A percentile compares a stretch with the other conserved stretches of the same genome.
These are phyloP conservation scores for Candida argentea DNA, from an alignment of 805 yeast species.

Conservation along the genomic window DNA sequence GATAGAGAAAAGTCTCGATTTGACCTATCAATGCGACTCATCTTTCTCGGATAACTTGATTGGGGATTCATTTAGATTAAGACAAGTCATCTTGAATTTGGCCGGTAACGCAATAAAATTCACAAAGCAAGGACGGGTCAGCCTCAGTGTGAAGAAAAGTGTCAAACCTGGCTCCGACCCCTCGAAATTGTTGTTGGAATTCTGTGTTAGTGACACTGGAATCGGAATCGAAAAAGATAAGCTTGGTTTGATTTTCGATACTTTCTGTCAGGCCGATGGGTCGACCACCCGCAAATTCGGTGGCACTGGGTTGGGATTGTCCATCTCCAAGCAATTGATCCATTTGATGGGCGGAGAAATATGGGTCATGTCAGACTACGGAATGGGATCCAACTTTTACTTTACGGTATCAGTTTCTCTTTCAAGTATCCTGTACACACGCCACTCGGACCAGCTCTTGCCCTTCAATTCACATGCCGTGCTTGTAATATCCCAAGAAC, in stretches of 20 bases:
- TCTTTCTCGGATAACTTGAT: conserved; percentile 80
- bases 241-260: conserved; percentile 76
- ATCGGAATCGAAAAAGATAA: conserved; percentile 84
- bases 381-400: conserved; percentile 73
- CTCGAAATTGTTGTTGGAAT: conserved; percentile 50
- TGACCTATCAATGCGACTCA: conserved; percentile 73
- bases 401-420: conserved; percentile 76
- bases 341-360: conserved; percentile 91
- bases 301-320: conserved; percentile 84
- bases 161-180: conserved; percentile 22
- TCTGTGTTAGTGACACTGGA: conserved; percentile 85
- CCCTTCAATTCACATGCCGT: conserved; percentile 68
- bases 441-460: conserved; percentile 57
- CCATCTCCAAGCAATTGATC: conserved; percentile 79
- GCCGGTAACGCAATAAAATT: conserved; percentile 89
- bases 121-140: conserved; percentile 74
- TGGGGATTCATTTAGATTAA: conserved; percentile 81
- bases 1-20: conserved; percentile 72
- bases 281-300: conserved; percentile 89
- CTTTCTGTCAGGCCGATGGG: conserved; percentile 90
- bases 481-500: conserved; percentile 59
- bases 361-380: conserved; percentile 79
- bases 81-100: conserved; percentile 78
- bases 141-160: conserved; percentile 58
- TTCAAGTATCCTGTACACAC: conserved; percentile 48